A percentile compares a stretch with the other conserved stretches of the same genome.
These are phyloP conservation scores for Pyrus pyrifolia DNA, from an alignment of 306 rosid species.

Conservation along the genomic window DNA sequence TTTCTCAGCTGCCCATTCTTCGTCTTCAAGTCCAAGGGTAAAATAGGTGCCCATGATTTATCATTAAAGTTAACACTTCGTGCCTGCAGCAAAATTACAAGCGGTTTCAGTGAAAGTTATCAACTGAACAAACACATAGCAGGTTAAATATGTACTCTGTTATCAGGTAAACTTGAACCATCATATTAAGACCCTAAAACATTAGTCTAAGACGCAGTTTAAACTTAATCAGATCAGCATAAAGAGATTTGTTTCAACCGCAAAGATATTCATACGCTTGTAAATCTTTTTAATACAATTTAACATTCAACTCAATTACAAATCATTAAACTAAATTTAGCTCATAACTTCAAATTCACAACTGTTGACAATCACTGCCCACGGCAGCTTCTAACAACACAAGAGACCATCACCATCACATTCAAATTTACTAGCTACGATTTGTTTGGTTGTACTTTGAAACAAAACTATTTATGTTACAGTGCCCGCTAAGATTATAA, in stretches of 20 bases:
- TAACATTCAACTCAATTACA: neutral
- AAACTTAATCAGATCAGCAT: neutral
- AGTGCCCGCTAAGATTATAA: neutral
- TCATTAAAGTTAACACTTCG: conserved; percentile 39
- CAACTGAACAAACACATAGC: conserved; percentile 7
- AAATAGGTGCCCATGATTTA: conserved; percentile 48
- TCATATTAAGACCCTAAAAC: neutral
- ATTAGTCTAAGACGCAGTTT: neutral
- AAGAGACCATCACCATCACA: neutral
- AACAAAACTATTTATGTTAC: neutral
- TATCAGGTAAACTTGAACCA: conserved; percentile 3
- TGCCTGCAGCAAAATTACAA: conserved; percentile 42
- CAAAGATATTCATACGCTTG: neutral
- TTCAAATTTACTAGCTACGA: neutral
- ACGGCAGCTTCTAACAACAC: neutral
- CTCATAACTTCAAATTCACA: neutral
- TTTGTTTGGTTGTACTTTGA: neutral
- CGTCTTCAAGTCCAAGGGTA: conserved; percentile 42
- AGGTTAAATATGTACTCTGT: neutral
- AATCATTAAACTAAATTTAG: neutral
- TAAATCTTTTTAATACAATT: neutral
- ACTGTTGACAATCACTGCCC: neutral
- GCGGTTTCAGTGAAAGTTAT: conserved; percentile 7
- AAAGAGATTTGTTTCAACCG: neutral
- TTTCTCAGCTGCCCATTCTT: conserved; percentile 33